These are phyloP conservation scores for Penicillium brevicompactum DNA, from an alignment of 2,329 filamentous ascomycete species.

Conservation along the genomic window DNA sequence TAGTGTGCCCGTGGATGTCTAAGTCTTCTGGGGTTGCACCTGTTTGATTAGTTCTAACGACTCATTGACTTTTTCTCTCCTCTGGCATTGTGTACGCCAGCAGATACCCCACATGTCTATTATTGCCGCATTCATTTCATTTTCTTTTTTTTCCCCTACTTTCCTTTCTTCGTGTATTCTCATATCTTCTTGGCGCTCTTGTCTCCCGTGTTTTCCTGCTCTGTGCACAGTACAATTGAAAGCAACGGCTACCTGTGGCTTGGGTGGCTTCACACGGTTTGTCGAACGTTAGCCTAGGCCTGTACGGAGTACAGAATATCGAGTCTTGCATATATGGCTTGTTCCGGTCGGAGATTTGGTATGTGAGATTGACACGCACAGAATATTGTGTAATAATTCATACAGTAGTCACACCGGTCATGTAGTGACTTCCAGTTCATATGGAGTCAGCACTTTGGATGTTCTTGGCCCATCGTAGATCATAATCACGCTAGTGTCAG, in stretches of 20 bases:
- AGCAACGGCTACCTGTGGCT: neutral
- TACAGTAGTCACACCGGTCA: too few species aligned
- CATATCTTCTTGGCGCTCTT: neutral
- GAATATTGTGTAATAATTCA: neutral
- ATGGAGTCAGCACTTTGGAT: slow-evolving; percentile 11
- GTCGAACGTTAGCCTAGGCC: neutral
- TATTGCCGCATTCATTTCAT: neutral
- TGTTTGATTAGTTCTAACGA: slow-evolving; percentile 15
- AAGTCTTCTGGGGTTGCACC: slow-evolving; percentile 6
- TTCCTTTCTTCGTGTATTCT: neutral
- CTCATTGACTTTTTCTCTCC: slow-evolving; percentile 17
- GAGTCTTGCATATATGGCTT: neutral
- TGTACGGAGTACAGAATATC: slow-evolving; percentile 4
- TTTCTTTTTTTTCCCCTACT: neutral
- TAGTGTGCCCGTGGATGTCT: slow-evolving; percentile 37
- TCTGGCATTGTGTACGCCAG: slow-evolving; percentile 27
- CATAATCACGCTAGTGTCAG: slow-evolving; percentile 15
- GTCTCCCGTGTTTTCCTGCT: neutral
- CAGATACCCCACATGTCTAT: slow-evolving; percentile 36
- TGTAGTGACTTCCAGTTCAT: neutral
- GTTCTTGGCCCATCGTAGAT: slow-evolving; percentile 13
- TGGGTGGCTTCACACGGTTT: neutral
- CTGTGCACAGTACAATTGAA: neutral
- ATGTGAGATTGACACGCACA: slow-evolving; percentile 2
- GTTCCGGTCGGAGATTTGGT: neutral